Conservation (phyloP, 139 green algal genomes). For the Zygnema cylindricum region DNA sequence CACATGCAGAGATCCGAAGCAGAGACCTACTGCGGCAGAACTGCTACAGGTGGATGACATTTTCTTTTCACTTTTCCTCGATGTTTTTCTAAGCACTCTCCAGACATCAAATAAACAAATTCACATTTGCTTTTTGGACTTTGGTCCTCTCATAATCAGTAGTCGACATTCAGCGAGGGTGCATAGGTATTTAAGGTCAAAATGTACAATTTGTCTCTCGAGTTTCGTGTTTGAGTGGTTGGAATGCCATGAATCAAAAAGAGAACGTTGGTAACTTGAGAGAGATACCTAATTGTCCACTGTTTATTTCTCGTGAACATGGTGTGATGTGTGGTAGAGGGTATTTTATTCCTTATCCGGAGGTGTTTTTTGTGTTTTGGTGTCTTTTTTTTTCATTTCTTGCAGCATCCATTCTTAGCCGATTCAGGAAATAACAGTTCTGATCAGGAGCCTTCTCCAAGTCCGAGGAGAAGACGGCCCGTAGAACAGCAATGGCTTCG, state of each 20-base stretch:
- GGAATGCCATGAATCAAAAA: neutral
- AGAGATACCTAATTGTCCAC: neutral
- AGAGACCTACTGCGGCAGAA: slow-evolving; percentile 45
- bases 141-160: too few species aligned
- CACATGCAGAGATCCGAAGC: slow-evolving; percentile 39
- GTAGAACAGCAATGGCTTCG: neutral
- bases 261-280: neutral
- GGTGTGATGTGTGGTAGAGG: too few species aligned
- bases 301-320: neutral
- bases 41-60: slow-evolving; percentile 47
- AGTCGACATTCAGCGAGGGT: too few species aligned
- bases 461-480: neutral
- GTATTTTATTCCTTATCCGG: too few species aligned
- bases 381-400: neutral
- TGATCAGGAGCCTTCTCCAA: neutral
- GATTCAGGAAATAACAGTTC: neutral
- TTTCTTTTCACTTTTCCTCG: too few species aligned
- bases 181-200: too few species aligned
- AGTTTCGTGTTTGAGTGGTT: too few species aligned
- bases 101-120: too few species aligned
- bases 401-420: slow-evolving; percentile 13
- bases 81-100: too few species aligned
- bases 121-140: too few species aligned
- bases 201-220: too few species aligned
- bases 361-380: too few species aligned